These are phyloP conservation scores for Starmerella potacharoeniae DNA, from an alignment of 805 yeast genomes.

Conservation along the genomic window DNA sequence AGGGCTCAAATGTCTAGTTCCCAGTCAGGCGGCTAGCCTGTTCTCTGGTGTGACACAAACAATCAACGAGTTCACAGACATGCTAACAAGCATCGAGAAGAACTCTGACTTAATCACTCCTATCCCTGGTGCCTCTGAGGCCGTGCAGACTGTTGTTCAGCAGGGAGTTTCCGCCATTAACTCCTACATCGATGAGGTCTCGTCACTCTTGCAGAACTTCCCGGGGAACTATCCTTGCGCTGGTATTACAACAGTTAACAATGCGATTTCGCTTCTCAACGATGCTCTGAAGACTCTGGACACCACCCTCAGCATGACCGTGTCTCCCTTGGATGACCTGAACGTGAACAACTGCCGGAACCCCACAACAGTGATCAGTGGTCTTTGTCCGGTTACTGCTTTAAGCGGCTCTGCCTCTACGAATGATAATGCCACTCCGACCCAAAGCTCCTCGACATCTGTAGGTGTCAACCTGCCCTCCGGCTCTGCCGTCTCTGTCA, in stretches of 20 bases:
- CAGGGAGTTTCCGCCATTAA: neutral
- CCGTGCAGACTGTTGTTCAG: neutral
- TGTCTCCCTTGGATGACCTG: neutral
- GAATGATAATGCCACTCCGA: neutral
- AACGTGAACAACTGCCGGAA: neutral
- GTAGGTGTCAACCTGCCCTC: too few species aligned
- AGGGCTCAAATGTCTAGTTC: neutral
- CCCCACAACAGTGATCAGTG: neutral
- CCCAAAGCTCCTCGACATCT: neutral
- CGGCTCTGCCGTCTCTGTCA: too few species aligned
- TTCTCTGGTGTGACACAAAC: neutral
- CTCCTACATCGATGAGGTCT: neutral
- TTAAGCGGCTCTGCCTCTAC: too few species aligned
- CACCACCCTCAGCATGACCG: neutral
- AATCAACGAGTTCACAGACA: neutral
- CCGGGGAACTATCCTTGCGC: constrained; percentile 1
- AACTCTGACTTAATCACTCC: neutral
- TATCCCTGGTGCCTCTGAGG: neutral
- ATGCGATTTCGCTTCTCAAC: neutral
- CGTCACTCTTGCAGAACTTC: neutral
- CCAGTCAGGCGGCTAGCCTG: neutral
- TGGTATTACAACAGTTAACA: neutral
- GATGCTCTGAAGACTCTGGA: neutral
- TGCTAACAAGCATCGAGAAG: neutral
- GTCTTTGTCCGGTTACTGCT: neutral